Conservation (phyloP, 176 grass and related monocot genomes). For the Aegilops longissima region DNA sequence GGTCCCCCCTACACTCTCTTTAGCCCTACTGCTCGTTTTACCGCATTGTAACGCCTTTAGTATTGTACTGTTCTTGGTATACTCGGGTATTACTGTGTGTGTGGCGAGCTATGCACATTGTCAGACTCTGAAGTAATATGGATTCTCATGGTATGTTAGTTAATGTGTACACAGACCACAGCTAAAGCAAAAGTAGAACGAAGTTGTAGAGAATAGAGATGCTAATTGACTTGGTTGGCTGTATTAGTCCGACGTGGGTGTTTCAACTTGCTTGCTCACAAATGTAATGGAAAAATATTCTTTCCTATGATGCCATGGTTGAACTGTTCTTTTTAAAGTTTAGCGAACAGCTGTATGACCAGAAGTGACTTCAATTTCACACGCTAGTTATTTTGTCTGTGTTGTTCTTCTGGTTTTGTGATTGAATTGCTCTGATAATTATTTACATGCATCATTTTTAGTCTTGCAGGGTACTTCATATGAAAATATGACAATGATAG, state of each 20-base stretch:
- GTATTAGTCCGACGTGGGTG: background rate
- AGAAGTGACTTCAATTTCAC: background rate
- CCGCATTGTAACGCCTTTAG: background rate
- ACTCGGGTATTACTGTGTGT: background rate
- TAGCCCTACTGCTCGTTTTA: background rate
- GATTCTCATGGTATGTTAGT: background rate
- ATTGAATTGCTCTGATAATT: slow-evolving; percentile 19
- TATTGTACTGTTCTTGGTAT: background rate
- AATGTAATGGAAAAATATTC: background rate
- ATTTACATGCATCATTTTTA: slow-evolving; percentile 29
- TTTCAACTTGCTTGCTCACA: background rate
- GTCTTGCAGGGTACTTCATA: slow-evolving; percentile 81
- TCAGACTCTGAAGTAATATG: background rate
- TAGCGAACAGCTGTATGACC: background rate
- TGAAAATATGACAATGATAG: slow-evolving; percentile 94
- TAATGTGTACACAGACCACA: background rate
- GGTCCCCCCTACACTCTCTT: slow-evolving; percentile 23
- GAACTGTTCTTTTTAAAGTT: background rate
- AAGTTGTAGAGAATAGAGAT: background rate
- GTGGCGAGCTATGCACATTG: background rate
- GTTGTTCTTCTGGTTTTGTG: slow-evolving; percentile 38
- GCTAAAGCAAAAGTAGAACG: background rate
- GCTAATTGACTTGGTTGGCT: background rate
- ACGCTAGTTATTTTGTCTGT: background rate
- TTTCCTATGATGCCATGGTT: background rate